These are phyloP conservation scores for Gleditsia sinensis DNA, from an alignment of 306 rosid genomes.

Conservation along the genomic window DNA sequence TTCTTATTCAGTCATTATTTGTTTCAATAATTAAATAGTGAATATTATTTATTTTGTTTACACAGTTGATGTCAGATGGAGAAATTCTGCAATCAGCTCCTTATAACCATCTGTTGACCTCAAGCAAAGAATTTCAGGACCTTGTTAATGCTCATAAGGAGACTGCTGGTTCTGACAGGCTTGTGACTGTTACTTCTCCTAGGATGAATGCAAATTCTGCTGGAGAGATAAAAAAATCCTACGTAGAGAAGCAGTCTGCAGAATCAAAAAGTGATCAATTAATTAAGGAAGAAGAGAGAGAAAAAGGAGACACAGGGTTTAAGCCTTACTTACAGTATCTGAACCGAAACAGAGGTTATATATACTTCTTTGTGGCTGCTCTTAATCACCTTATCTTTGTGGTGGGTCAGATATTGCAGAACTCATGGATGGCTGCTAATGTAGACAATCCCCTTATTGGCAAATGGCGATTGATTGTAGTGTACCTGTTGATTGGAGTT, in stretches of 20 bases:
- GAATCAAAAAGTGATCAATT: slow-evolving; percentile 39
- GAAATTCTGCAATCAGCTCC: slow-evolving; percentile 48
- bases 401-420: slow-evolving; percentile 47
- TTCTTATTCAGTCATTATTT: neutral
- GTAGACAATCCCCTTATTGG: slow-evolving; percentile 41
- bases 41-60: no score
- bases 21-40: no score
- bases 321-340: slow-evolving; percentile 60
- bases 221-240: slow-evolving; percentile 23
- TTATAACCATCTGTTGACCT: slow-evolving; percentile 41
- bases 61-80: slow-evolving; percentile 65
- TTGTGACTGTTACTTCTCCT: neutral
- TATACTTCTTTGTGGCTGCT: slow-evolving; percentile 33
- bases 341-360: slow-evolving; percentile 49
- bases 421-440: slow-evolving; percentile 60
- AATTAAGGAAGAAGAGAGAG: slow-evolving; percentile 60
- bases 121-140: slow-evolving; percentile 57
- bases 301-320: slow-evolving; percentile 54
- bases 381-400: slow-evolving; percentile 36
- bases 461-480: slow-evolving; percentile 28
- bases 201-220: neutral
- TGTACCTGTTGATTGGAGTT: slow-evolving; percentile 44
- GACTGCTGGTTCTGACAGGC: slow-evolving; percentile 42
- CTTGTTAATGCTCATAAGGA: slow-evolving; percentile 64
- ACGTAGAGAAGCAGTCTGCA: slow-evolving; percentile 6